Percentiles rank a stretch among this genome's conserved stretches.
Evolutionary conservation across 306 rosid species (phyloP).

Genomic region (Sicyos baderoa): DNA sequence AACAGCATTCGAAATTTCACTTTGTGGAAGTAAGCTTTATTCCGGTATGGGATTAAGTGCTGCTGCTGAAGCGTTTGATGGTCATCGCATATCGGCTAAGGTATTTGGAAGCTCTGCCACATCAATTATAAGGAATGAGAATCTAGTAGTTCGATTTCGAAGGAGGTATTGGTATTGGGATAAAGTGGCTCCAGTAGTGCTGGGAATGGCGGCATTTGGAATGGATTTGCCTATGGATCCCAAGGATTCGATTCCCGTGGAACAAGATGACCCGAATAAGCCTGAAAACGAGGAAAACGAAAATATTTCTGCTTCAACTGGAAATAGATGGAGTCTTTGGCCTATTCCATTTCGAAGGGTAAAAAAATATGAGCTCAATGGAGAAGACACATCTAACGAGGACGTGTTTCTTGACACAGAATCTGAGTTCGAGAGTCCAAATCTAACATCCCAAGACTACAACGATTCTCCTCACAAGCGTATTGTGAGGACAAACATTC

Average conservation of each 20-base stretch:
- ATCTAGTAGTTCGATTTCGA: slow-evolving; percentile 50
- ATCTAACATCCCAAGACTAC: slow-evolving; percentile 6
- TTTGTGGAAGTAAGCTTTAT: slow-evolving; percentile 69
- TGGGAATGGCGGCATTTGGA: slow-evolving; percentile 66
- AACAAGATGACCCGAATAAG: slow-evolving; percentile 47
- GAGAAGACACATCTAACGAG: slow-evolving; percentile 49
- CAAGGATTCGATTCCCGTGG: slow-evolving; percentile 64
- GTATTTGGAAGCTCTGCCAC: slow-evolving; percentile 49
- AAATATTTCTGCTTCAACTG: slow-evolving; percentile 39
- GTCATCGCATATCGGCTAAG: slow-evolving; percentile 41
- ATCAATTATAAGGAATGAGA: slow-evolving; percentile 55
- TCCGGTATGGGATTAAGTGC: slow-evolving; percentile 65
- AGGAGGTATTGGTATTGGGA: slow-evolving; percentile 76
- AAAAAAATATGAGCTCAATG: slow-evolving; percentile 60
- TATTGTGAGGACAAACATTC: slow-evolving; percentile 71
- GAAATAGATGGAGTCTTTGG: slow-evolving; percentile 91
- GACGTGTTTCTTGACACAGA: slow-evolving; percentile 86
- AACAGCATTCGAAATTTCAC: slow-evolving; percentile 76
- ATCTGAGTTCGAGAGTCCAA: slow-evolving; percentile 33
- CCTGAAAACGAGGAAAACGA: slow-evolving; percentile 38
- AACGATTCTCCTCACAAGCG: slow-evolving; percentile 51
- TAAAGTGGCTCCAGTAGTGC: slow-evolving; percentile 74
- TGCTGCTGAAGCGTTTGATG: slow-evolving; percentile 68
- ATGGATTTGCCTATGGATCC: slow-evolving; percentile 51
- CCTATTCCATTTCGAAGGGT: slow-evolving; percentile 73